Percentiles rank a stretch among this genome's conserved stretches.
phyloP scores from a whole-genome alignment of 495 filamentous ascomycete species.

The Penicillium arizonense region DNA sequence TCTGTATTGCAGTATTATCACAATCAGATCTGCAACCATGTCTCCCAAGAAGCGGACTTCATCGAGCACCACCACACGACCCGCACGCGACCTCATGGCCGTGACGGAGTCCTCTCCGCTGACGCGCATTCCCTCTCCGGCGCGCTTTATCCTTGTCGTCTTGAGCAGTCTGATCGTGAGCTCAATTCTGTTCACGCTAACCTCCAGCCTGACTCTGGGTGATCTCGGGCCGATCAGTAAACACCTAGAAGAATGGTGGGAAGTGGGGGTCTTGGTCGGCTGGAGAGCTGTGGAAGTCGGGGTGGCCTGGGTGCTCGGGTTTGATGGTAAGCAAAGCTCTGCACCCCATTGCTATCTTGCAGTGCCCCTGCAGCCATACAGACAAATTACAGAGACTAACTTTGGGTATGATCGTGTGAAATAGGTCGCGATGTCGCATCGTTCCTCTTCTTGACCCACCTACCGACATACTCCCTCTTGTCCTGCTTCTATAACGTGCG shows the following conservation, averaged over 20 bases:
- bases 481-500: slow-evolving; percentile 70
- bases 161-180: slow-evolving; percentile 61
- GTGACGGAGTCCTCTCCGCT: slow-evolving; percentile 9
- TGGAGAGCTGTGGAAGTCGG: slow-evolving; percentile 71
- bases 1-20: background rate
- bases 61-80: slow-evolving; percentile 2
- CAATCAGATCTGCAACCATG: slow-evolving; percentile 1
- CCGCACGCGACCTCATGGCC: slow-evolving; percentile 9
- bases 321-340: slow-evolving; percentile 54
- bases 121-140: slow-evolving; percentile 39
- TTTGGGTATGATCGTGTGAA: background rate
- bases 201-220: slow-evolving; percentile 46
- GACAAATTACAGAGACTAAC: slow-evolving; percentile 4
- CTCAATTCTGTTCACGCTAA: slow-evolving; percentile 53
- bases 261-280: slow-evolving; percentile 57
- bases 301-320: slow-evolving; percentile 66
- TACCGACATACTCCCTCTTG: slow-evolving; percentile 69
- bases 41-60: slow-evolving; percentile 13
- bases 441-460: slow-evolving; percentile 66
- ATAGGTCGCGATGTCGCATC: slow-evolving; percentile 67
- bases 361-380: background rate
- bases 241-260: slow-evolving; percentile 55
- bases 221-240: slow-evolving; percentile 64
- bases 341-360: background rate
- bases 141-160: slow-evolving; percentile 63